These are phyloP conservation scores for Rhynchospora pubera DNA, from an alignment of 176 grass and related monocot genomes.

Conservation along the genomic window DNA sequence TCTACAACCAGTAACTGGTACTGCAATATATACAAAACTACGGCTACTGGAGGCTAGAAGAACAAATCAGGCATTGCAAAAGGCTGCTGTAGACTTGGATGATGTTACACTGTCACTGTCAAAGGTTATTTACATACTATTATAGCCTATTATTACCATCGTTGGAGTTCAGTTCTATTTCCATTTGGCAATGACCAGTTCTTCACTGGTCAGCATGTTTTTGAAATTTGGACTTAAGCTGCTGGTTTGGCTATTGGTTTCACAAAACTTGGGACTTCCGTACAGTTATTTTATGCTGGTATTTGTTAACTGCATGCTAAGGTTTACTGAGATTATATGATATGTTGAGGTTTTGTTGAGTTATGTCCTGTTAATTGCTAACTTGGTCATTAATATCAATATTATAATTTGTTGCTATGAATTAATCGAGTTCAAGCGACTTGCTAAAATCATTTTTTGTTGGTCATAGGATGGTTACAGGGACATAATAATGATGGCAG, in stretches of 20 bases:
- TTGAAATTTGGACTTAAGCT: neutral
- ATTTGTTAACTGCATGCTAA: neutral
- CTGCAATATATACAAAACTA: conserved; percentile 84
- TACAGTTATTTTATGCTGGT: neutral
- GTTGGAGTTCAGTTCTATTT: conserved; percentile 12
- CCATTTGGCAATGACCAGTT: neutral
- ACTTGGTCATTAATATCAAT: neutral
- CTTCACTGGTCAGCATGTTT: neutral
- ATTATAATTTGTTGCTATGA: neutral
- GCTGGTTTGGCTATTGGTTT: neutral
- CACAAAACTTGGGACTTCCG: neutral
- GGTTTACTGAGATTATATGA: neutral
- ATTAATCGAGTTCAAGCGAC: conserved; percentile 2
- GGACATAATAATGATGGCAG: conserved; percentile 92
- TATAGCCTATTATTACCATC: neutral
- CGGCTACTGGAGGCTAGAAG: conserved; percentile 62
- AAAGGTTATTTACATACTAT: conserved; percentile 44
- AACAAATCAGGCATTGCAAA: conserved; percentile 81
- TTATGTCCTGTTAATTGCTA: neutral
- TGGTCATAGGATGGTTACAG: conserved; percentile 72
- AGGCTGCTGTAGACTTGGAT: conserved; percentile 86
- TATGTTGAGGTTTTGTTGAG: neutral
- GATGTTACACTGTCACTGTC: conserved; percentile 88
- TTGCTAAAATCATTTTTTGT: conserved; percentile 7
- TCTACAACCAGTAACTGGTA: conserved; percentile 81